Percentiles rank a stretch among this genome's conserved stretches.
Conservation (phyloP, 1,284 basidiomycete genomes). For the Wolfiporia cocos region DNA sequence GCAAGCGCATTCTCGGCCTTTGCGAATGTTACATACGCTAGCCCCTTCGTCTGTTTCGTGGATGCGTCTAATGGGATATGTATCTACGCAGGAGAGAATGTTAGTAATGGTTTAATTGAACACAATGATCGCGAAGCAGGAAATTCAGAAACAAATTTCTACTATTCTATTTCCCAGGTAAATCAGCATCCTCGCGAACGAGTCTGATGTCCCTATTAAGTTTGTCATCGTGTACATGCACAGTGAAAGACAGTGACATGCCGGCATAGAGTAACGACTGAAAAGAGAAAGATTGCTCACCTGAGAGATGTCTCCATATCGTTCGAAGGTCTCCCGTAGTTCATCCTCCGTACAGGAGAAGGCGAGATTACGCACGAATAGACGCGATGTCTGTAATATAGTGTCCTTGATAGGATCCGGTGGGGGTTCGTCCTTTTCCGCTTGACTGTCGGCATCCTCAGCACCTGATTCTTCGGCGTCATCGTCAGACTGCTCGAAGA, state of each 20-base stretch:
- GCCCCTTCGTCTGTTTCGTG: constrained; percentile 72
- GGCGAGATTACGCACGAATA: constrained; percentile 90
- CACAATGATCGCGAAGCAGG: constrained; percentile 5
- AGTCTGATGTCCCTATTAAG: constrained; percentile 42
- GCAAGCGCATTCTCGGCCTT: constrained; percentile 62
- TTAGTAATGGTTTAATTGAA: constrained; percentile 1
- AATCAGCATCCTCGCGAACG: constrained; percentile 48
- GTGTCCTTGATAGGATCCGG: constrained; percentile 47
- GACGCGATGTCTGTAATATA: constrained; percentile 73
- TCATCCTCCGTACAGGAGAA: constrained; percentile 81
- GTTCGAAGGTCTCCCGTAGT: constrained; percentile 59
- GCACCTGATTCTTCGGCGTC: constrained; percentile 31
- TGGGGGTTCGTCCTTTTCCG: constrained; percentile 9
- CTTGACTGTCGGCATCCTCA: constrained; percentile 3
- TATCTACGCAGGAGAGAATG: constrained; percentile 40
- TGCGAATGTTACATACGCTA: constrained; percentile 80
- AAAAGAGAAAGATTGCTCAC: constrained; percentile 33
- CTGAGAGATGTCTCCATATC: constrained; percentile 73
- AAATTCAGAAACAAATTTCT: constrained; percentile 34
- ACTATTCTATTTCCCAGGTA: constrained; percentile 50
- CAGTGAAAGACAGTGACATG: background rate
- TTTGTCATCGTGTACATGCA: constrained; percentile 30
- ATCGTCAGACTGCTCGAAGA: constrained; percentile 56
- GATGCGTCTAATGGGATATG: constrained; percentile 76
- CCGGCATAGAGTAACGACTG: background rate